Evolutionary conservation across 2,329 filamentous ascomycete species (phyloP), one percentile per base, ranked within the genome.

Genomic region (Arthrobotrys musiformis): DNA sequence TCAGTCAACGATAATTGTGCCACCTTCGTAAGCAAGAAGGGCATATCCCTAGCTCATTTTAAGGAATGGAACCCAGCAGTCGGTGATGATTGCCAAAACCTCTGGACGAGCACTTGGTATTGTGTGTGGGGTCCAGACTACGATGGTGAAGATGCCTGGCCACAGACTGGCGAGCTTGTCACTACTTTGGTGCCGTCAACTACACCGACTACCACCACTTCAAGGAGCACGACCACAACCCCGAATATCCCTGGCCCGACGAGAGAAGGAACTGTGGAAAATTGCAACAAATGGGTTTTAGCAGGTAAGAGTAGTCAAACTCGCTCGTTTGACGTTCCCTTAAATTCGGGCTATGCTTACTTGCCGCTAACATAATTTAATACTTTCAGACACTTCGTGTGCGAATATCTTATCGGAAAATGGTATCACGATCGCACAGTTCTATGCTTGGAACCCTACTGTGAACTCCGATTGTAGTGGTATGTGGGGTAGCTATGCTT

Each of bases 31-130:
- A 62, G 22, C 22, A 70, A 54, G 56, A 50, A 58, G 9, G 44
- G 74, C 44, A 6, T 73, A 60, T 64, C 69, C n/a, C 58, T 73
- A 58, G 58, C 58, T 19, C 69, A 60, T 37, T 73, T 73, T 52
- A 66, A 64, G 46, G 50, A 73, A 52, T 73, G 69, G 69, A 73
- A 73, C 35, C 69, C 69, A 64, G 69, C 69, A 46, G 61, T 73
- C 35, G 69, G 69, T 22, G 58, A 60, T 22, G 48, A 73, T 73
- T 73, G 69, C 35, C 35, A 64, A 24, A 60, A 60, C 50, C 69
- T 73, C 60, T 73, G 69, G 69, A 26, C 28, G 11, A 35, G 60
- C 40, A 73, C 69, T 19, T 73, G 58, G 60, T 64, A 64, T 50
- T 73, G 69, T 17, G 35, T 60, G 15, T 66, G 69, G 60, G 61